These are phyloP conservation scores for Pugionium dolabratum DNA, from an alignment of 345 rosid genomes.

Conservation along the genomic window DNA sequence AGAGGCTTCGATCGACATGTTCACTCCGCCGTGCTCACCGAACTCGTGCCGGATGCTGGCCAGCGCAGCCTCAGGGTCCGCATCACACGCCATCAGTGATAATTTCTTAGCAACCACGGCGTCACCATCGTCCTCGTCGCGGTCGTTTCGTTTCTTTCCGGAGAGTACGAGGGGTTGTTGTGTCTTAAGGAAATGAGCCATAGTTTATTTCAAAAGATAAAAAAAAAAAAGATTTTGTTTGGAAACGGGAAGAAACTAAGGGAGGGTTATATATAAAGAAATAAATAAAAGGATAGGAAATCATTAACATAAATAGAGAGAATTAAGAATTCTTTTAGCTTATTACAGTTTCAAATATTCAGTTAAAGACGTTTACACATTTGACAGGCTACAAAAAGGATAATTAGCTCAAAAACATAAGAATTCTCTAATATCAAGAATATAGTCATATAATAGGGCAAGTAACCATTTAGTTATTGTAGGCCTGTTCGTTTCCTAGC, in stretches of 20 bases:
- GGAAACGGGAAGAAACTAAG: slow-evolving; percentile 1
- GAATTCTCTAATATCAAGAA: too few relatives aligned
- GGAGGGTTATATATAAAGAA: slow-evolving; percentile 1
- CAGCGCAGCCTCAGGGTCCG: slow-evolving; percentile 77
- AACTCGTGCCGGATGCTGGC: slow-evolving; percentile 84
- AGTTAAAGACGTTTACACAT: too few relatives aligned
- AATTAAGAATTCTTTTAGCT: too few relatives aligned
- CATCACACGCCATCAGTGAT: slow-evolving; percentile 40
- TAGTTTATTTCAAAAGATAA: slow-evolving; percentile 23
- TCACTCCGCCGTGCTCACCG: slow-evolving; percentile 98
- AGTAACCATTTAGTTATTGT: too few relatives aligned
- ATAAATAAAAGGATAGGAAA: neutral
- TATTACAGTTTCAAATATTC: too few relatives aligned
- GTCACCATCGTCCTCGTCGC: slow-evolving; percentile 49
- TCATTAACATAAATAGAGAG: neutral
- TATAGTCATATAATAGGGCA: too few relatives aligned
- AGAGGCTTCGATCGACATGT: slow-evolving; percentile 99
- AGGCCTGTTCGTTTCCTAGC: too few relatives aligned
- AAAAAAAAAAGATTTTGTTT: neutral
- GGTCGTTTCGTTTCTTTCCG: slow-evolving; percentile 56
- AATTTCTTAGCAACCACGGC: slow-evolving; percentile 53
- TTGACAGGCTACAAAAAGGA: too few relatives aligned
- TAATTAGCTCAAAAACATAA: too few relatives aligned
- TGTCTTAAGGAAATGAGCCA: slow-evolving; percentile 48
- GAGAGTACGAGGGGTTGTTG: slow-evolving; percentile 41